Base-by-base conservation (phyloP, 208 protist species). In the Leptomonas pyrrhocoris region DNA sequence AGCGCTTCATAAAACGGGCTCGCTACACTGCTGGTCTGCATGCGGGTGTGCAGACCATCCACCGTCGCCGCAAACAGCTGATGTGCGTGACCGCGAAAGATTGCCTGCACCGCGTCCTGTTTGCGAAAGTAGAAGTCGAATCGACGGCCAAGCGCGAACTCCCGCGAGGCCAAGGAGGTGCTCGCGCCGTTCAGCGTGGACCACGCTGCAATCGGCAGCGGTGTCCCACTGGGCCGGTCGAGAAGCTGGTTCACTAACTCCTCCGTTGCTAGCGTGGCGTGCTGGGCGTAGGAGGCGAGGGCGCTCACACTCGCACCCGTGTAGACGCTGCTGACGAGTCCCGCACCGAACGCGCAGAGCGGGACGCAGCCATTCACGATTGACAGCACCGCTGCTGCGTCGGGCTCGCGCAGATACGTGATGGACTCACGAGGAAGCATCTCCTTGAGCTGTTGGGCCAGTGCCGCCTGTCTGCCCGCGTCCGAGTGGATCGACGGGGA, bases 301-400 rank as follows among this genome's bases (percentile, higher is more conserved):
- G 92, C 82, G 2, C 79, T 86, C 12, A 90, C 76, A 34, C 42
- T 78, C 36, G 68, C 67, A 15, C 82, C 82, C 15, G 82, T 77
- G 73, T 90, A 96, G 27, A 77, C 85, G 59, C 86, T 92, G 68
- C 89, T 93, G 36, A 96, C 89, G 61, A 96, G 73, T 1, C 92
- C 92, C 2, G 88, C 92, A 2, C 92, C 92, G 57, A 96, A 88
- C n/a, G 79, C 60, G 68, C 86, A 93, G 58, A 96, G 77, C 15
- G 84, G 88, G 19, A 69, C 45, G 64, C 87, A 94, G 25, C 72
- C 89, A 46, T 94, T 96, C 11, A 91, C 73, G 28, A 94, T 46
- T 1, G 78, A 76, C 36, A 96, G 70, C 31, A 94, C 31, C 6
- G 68, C 84, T 0, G 82, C 87, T 15, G 68, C 58, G 15, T 74